Base-by-base conservation (phyloP, 2,329 filamentous ascomycete species). In the Cladorrhinum sp. region DNA sequence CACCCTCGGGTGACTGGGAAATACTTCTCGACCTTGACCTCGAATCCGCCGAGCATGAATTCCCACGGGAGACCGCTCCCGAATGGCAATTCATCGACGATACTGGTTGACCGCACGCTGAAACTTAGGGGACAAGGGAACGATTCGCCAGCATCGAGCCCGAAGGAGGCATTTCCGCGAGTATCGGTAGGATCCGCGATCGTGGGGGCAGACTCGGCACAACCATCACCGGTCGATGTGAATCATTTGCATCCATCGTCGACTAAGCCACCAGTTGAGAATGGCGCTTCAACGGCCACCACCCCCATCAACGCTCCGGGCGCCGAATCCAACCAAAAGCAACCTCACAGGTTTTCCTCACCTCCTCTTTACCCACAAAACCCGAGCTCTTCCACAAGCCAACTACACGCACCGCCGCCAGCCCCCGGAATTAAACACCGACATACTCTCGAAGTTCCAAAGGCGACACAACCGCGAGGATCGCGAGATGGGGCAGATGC, bases 381-480 rank as follows among this genome's bases (percentile, higher is more conserved):
- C 28, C 72, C 76, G 28, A 78, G 81, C 12, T 76, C 81, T 1
- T 82, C 84, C n/a, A 76, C 77, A 33, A 72, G 75, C 2, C 76
- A 81, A 61, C 73, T 80, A 50, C 76, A 81, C 61, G 73, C 80
- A 50, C 81, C 42, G 78, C 84, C 66, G 8, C 79, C 80, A 14
- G 77, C 80, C 30, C 75, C 83, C 20, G 82, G 84, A 59, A 77
- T 94, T 54, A 89, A 89, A 73, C 91, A 96, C 63, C 86, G 93
- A 66, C 90, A 96, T 75, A 96, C 92, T 0, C 81, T 97, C 24
- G 92, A 96, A 74, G 91, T 96, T 0, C 92, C 93, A 7, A 90
- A 88, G 74, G 74, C 81, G 16, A 77, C 82, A 20, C 81, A 86
- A n/a, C 78, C 83, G 33, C 84, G 91, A 68, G 83, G 78, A 57